phyloP scores from a whole-genome alignment of 768 basidiomycete species.

The Tulasnella sp. region DNA sequence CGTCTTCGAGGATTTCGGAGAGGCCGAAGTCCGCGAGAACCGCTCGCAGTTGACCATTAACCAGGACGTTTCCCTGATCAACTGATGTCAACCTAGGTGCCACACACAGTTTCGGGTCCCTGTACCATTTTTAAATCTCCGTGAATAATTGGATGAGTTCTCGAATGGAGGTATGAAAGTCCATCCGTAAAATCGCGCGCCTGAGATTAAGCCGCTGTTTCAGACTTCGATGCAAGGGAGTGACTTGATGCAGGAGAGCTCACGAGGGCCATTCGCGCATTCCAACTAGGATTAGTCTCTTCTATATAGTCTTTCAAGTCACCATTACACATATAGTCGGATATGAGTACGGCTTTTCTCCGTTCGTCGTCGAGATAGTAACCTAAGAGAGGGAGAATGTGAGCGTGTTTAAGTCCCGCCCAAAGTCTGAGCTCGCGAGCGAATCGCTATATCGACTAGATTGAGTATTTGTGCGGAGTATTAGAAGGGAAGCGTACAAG shows the following conservation, averaged over 20 bases:
- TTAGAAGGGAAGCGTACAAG: too few species aligned
- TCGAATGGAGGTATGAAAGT: not conserved
- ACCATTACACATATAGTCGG: not conserved
- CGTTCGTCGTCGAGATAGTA: not conserved
- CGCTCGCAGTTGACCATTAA: not conserved
- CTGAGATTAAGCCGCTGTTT: not conserved
- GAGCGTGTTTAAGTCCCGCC: not conserved
- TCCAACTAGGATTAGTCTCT: not conserved
- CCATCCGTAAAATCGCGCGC: not conserved
- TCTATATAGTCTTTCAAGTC: not conserved
- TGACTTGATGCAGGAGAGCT: not conserved
- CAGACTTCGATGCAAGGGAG: not conserved
- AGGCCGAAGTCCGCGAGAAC: conserved; percentile 3
- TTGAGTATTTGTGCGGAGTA: too few species aligned
- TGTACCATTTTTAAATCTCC: not conserved
- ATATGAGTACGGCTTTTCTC: not conserved
- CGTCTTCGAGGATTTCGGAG: not conserved
- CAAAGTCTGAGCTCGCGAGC: not conserved
- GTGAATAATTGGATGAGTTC: not conserved
- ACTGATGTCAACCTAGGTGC: not conserved
- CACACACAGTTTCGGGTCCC: not conserved
- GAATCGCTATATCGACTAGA: not conserved
- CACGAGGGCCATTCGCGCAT: not conserved
- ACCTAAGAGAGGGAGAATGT: not conserved
- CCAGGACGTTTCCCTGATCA: not conserved